Conservation (phyloP, 139 green algal genomes). For the Chara braunii region DNA sequence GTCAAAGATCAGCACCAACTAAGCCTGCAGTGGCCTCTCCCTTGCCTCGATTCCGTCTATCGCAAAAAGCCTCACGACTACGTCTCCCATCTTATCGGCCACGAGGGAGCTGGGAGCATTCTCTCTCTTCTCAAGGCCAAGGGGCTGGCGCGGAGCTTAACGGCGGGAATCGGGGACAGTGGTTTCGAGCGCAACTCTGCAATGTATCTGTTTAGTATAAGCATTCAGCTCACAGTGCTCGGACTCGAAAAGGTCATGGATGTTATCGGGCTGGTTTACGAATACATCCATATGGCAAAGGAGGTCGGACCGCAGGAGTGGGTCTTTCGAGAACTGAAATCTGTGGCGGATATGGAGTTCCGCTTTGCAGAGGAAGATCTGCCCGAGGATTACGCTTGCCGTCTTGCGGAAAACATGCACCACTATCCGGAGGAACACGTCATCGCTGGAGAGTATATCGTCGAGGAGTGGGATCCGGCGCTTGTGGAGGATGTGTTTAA, state of each 20-base stretch:
- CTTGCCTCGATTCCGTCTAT: constrained; percentile 63
- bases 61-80: constrained; percentile 81
- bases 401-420: constrained; percentile 36
- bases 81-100: constrained; percentile 82
- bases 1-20: constrained; percentile 74
- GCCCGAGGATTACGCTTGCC: constrained; percentile 57
- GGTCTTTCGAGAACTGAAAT: constrained; percentile 76
- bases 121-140: constrained; percentile 39
- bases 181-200: constrained; percentile 43
- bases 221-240: constrained; percentile 58
- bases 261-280: constrained; percentile 59
- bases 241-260: constrained; percentile 55
- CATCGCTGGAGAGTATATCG: constrained; percentile 37
- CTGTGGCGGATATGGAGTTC: constrained; percentile 59
- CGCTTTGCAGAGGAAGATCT: constrained; percentile 74
- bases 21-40: constrained; percentile 70
- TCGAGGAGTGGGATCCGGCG: constrained; percentile 35
- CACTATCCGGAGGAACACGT: constrained; percentile 16
- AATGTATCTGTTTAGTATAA: constrained; percentile 62
- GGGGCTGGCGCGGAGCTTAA: constrained; percentile 59
- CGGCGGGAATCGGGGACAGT: constrained; percentile 71
- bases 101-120: constrained; percentile 48
- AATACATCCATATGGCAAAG: constrained; percentile 75
- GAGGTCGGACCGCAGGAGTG: constrained; percentile 61
- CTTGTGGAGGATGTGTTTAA: constrained; percentile 15